These are phyloP conservation scores for Chytriomyces hyalinus DNA, from an alignment of 192 early-diverging fungal genomes.

Conservation along the genomic window DNA sequence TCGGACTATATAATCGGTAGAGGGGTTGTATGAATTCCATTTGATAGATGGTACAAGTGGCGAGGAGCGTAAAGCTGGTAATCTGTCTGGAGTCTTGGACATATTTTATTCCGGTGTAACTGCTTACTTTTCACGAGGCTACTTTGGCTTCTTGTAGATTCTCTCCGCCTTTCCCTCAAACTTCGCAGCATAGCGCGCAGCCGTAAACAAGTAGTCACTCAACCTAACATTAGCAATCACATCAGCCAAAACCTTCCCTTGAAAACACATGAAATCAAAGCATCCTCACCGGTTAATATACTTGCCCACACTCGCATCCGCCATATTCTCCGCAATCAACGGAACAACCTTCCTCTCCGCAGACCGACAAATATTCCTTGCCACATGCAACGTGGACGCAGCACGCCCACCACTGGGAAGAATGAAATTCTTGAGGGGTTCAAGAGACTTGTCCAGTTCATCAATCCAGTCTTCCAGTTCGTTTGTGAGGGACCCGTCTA, in stretches of 20 bases:
- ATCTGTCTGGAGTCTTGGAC: too few species aligned
- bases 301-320: slow-evolving; percentile 65
- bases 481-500: slow-evolving; percentile 61
- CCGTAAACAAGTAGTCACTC: slow-evolving; percentile 91
- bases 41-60: too few species aligned
- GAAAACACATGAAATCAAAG: not conserved
- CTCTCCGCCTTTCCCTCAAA: slow-evolving; percentile 71
- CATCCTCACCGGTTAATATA: slow-evolving; percentile 70
- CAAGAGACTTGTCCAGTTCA: slow-evolving; percentile 68
- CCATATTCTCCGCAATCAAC: slow-evolving; percentile 60
- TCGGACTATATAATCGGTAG: too few species aligned
- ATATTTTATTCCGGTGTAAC: too few species aligned
- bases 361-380: slow-evolving; percentile 81
- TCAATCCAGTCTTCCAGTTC: slow-evolving; percentile 89
- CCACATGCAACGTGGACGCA: slow-evolving; percentile 80
- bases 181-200: slow-evolving; percentile 81
- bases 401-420: slow-evolving; percentile 85
- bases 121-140: not conserved
- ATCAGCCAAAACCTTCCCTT: too few species aligned
- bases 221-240: slow-evolving; percentile 50
- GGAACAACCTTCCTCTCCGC: slow-evolving; percentile 85
- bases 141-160: slow-evolving; percentile 67
- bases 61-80: too few species aligned
- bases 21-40: too few species aligned
- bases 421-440: slow-evolving; percentile 82